These are phyloP conservation scores for Cryptomeria japonica DNA, from an alignment of 75 land plant species.

Conservation along the genomic window DNA sequence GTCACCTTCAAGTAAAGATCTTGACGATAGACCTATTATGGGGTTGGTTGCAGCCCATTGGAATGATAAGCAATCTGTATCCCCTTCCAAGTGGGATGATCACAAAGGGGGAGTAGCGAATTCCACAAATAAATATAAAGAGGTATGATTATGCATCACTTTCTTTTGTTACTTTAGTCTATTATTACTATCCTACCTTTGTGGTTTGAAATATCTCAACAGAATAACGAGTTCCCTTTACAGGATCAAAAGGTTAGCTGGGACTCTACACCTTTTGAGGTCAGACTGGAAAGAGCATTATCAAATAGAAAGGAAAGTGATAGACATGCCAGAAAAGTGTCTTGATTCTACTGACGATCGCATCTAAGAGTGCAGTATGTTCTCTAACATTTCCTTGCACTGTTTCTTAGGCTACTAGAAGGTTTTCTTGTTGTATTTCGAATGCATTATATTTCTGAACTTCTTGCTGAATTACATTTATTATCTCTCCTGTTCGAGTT, in stretches of 20 bases:
- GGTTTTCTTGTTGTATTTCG: background rate
- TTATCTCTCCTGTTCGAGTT: background rate
- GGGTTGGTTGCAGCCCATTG: constrained; percentile 72
- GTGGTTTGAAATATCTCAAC: background rate
- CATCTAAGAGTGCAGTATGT: background rate
- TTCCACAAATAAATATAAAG: constrained; percentile 50
- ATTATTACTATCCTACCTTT: background rate
- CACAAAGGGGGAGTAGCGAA: constrained; percentile 44
- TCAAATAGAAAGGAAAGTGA: constrained; percentile 7
- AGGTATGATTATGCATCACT: constrained; percentile 29
- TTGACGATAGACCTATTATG: constrained; percentile 74
- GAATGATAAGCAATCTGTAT: constrained; percentile 25
- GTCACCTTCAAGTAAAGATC: constrained; percentile 41
- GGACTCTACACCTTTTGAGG: constrained; percentile 85
- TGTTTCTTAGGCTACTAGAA: background rate
- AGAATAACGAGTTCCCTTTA: constrained; percentile 15
- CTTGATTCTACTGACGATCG: constrained; percentile 7
- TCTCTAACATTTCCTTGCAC: background rate
- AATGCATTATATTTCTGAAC: background rate
- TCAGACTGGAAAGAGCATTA: constrained; percentile 70
- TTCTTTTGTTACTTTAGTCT: background rate
- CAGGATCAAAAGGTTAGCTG: constrained; percentile 88
- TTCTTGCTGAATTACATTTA: background rate
- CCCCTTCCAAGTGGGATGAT: constrained; percentile 12
- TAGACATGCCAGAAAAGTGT: background rate